Evolutionary conservation across 2,329 filamentous ascomycete species (phyloP), one percentile per base, ranked within the genome.

Genomic region (Didymella pinodella): DNA sequence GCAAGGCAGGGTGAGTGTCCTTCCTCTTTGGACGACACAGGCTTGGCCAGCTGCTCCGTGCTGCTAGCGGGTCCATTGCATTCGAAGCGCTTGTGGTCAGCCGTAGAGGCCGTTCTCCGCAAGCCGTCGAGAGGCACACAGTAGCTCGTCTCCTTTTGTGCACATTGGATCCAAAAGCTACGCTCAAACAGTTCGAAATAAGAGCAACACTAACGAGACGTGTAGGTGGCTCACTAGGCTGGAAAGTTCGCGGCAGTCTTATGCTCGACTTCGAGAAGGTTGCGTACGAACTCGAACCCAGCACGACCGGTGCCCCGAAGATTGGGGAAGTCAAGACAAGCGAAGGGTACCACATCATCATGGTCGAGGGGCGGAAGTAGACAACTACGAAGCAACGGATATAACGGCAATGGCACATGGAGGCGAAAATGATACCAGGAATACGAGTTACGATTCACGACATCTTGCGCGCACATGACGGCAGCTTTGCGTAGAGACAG

Each of bases 321-420:
- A 84, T 85, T 71, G 90, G 81, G 1, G 88, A 92, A 79, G 88
- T 83, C 22, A 92, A 91, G 82, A 93, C 90, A 1, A 83, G 81
- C 0, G 89, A 90, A 77, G 91, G 90, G 0, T 93, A 93, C 80
- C 90, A 93, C 75, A 87, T 93, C 64, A 86, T 93, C 65, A 92
- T 93, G 87, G 90, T 93, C 3, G 87, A 89, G 70, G 87, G 86
- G 48, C 79, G 86, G 71, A 88, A 87, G 73, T 72, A 45, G 50
- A 48, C n/a, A 20, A 7, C 36, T 7, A 4, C 36, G 4, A 38
- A 5, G 38, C 20, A 14, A 20, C 18, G 20, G 38, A 12, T 10
- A 7, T 4, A 7, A 16, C 20, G 16, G 11, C 11, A 18, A 16
- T 20, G 36, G 36, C 18, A 40, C 12, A 41, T 41, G 18, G 20